These are phyloP conservation scores for Boletus tomentosulus DNA, from an alignment of 768 basidiomycete species.

Conservation along the genomic window DNA sequence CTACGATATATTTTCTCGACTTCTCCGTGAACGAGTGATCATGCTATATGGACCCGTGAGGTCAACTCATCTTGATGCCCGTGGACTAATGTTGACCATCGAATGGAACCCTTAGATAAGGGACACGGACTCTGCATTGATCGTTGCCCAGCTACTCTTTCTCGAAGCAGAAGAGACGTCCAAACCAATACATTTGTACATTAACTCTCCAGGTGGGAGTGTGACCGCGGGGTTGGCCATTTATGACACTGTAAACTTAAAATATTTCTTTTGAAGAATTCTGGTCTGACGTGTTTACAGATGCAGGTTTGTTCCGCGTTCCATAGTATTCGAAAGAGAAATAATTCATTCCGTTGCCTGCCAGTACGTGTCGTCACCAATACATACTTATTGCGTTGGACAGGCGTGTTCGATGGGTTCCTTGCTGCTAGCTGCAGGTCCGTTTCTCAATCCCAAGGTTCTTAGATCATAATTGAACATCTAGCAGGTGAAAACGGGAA, in stretches of 20 bases:
- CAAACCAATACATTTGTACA: constrained; percentile 94
- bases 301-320: constrained; percentile 56
- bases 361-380: constrained; percentile 89
- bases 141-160: constrained; percentile 90
- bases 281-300: constrained; percentile 35
- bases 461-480: constrained; percentile 13
- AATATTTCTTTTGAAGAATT: constrained; percentile 3
- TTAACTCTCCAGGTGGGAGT: constrained; percentile 94
- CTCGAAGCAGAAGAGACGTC: constrained; percentile 93
- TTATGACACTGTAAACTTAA: constrained; percentile 81
- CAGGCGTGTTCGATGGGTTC: constrained; percentile 97
- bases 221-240: constrained; percentile 96
- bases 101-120: constrained; percentile 56
- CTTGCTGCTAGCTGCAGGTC: constrained; percentile 80
- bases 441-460: constrained; percentile 12
- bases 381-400: constrained; percentile 95
- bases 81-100: constrained; percentile 8
- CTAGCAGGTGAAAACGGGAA: constrained; percentile 74
- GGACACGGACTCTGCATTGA: constrained; percentile 83
- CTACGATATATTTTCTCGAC: constrained; percentile 94
- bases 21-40: constrained; percentile 90
- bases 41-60: constrained; percentile 91
- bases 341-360: constrained; percentile 25
- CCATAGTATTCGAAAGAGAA: constrained; percentile 1
- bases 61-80: constrained; percentile 15